A percentile compares a stretch with the other conserved stretches of the same genome.
These are phyloP conservation scores for Pythium rishiriense DNA, from an alignment of 352 stramenopile genomes.

Conservation along the genomic window DNA sequence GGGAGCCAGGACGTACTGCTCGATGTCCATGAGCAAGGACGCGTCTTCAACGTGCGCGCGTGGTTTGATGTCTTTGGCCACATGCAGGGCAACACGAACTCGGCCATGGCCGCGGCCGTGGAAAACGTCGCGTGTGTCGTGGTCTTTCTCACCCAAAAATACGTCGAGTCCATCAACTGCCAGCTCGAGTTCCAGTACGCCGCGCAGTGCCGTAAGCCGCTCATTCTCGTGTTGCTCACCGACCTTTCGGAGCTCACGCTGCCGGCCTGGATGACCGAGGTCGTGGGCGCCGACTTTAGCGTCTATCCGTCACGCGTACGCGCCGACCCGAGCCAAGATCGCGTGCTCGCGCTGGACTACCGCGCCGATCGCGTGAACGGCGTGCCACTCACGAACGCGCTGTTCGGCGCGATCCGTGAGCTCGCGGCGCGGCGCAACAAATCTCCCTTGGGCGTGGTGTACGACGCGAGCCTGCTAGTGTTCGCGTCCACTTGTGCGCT, in stretches of 20 bases:
- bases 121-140: constrained; percentile 59
- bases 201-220: constrained; percentile 35
- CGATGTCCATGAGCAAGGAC: constrained; percentile 43
- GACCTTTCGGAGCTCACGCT: constrained; percentile 34
- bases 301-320: constrained; percentile 32
- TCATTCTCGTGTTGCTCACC: constrained; percentile 50
- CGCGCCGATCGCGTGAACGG: constrained; percentile 28
- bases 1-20: constrained; percentile 40
- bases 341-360: constrained; percentile 37
- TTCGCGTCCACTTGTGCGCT: constrained; percentile 42
- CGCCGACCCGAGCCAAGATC: constrained; percentile 6
- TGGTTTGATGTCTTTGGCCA: constrained; percentile 65
- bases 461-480: constrained; percentile 47
- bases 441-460: constrained; percentile 28
- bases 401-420: constrained; percentile 46
- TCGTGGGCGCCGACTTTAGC: constrained; percentile 36
- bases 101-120: constrained; percentile 56
- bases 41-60: constrained; percentile 36
- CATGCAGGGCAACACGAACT: constrained; percentile 71
- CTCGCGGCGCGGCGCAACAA: constrained; percentile 35
- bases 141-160: constrained; percentile 51
- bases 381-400: constrained; percentile 32
- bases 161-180: constrained; percentile 55
- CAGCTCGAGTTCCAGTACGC: constrained; percentile 61
- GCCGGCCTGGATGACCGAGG: constrained; percentile 40